phyloP scores from a whole-genome alignment of 352 stramenopile genomes.

The Pythium angustatum region DNA sequence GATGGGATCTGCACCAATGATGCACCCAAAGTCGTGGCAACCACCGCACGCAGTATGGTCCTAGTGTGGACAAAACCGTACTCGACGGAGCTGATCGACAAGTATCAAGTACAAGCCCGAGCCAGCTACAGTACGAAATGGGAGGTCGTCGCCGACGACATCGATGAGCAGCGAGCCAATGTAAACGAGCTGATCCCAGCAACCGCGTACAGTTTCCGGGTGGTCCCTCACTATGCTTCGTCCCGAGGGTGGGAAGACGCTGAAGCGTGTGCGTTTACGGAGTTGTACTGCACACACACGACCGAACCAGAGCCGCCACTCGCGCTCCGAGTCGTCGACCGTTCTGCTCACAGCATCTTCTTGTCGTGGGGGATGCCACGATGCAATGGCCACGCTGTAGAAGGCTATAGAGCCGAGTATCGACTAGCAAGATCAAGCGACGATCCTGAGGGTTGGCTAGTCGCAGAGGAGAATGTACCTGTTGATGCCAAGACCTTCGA shows the following conservation, averaged over 20 bases:
- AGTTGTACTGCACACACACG: constrained; percentile 31
- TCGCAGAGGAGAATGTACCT: constrained; percentile 10
- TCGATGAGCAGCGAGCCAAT: constrained; percentile 29
- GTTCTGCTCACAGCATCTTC: constrained; percentile 36
- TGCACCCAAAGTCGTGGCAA: constrained; percentile 41
- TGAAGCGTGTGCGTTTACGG: constrained; percentile 32
- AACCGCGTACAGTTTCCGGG: constrained; percentile 49
- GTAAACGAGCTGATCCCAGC: constrained; percentile 39
- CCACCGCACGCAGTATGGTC: constrained; percentile 32
- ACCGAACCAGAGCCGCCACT: constrained; percentile 43
- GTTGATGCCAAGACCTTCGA: constrained; percentile 16
- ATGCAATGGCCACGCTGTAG: constrained; percentile 50
- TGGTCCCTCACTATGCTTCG: constrained; percentile 47
- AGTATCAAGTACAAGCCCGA: constrained; percentile 45
- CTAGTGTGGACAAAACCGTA: constrained; percentile 61
- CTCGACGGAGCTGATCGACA: constrained; percentile 45
- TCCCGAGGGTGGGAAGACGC: constrained; percentile 38
- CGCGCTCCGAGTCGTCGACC: constrained; percentile 36
- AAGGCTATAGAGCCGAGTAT: constrained; percentile 29
- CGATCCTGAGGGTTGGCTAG: constrained; percentile 3
- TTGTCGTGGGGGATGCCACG: constrained; percentile 47
- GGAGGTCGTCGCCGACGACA: constrained; percentile 26
- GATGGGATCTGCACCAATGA: constrained; percentile 58
- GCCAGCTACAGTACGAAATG: constrained; percentile 43
- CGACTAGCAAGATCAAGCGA: not conserved